phyloP scores from a whole-genome alignment of 495 filamentous ascomycete species.

The Lophiotrema nucula region DNA sequence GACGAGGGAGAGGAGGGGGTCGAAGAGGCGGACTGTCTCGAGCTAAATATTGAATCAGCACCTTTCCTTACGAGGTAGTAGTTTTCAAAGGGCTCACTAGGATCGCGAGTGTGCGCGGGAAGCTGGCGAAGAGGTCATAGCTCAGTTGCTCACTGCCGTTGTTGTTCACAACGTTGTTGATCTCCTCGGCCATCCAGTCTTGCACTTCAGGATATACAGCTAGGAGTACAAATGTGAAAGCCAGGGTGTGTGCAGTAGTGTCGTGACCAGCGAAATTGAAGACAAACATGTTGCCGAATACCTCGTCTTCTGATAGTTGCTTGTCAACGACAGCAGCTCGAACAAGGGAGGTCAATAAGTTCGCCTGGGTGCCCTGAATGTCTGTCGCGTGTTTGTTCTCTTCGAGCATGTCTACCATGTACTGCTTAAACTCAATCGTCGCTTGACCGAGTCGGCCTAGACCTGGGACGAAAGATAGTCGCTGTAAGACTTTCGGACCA shows the following conservation, averaged over 20 bases:
- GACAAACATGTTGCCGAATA: conserved; percentile 35
- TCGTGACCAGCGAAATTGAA: conserved; percentile 34
- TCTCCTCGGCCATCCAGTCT: conserved; percentile 30
- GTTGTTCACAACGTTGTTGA: conserved; percentile 1
- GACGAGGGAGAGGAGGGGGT: conserved; percentile 39
- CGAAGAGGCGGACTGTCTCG: conserved; percentile 31
- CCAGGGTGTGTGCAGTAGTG: conserved; percentile 34
- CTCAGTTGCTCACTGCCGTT: neutral
- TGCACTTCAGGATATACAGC: conserved; percentile 24
- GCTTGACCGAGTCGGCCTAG: neutral
- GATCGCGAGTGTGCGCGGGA: conserved; percentile 16
- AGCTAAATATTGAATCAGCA: neutral
- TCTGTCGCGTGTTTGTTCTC: conserved; percentile 21
- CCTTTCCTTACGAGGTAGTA: neutral
- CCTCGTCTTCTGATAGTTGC: conserved; percentile 23
- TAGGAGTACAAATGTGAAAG: conserved; percentile 20
- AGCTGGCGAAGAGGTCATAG: conserved; percentile 17
- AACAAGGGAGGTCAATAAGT: conserved; percentile 29
- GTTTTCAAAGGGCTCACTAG: conserved; percentile 1
- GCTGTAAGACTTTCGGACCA: neutral
- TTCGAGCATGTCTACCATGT: conserved; percentile 28
- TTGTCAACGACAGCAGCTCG: conserved; percentile 20
- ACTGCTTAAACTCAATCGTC: conserved; percentile 12
- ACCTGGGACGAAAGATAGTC: neutral
- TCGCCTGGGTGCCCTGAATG: neutral